phyloP scores from a whole-genome alignment of 768 basidiomycete genomes.

The Trametes coccinea region DNA sequence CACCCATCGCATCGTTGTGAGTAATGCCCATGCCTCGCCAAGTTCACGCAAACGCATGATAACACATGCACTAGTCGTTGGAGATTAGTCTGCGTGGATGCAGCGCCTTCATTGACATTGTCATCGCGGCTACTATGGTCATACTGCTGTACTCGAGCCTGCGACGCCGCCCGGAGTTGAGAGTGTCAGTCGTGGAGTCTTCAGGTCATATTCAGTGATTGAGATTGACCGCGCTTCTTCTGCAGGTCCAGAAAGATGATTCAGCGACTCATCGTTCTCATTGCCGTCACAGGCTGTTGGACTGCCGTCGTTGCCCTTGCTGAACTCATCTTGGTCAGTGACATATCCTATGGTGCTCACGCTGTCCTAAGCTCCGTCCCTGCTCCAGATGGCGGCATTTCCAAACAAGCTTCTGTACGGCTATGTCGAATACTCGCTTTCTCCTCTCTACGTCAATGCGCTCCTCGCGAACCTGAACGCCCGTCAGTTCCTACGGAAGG shows the following conservation, averaged over 20 bases:
- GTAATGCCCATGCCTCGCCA: too few relatives aligned
- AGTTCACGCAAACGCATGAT: too few relatives aligned
- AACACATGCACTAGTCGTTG: neutral
- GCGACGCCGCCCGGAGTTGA: neutral
- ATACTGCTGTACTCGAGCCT: neutral
- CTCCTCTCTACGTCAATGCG: slow-evolving; percentile 9
- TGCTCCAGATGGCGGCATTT: neutral
- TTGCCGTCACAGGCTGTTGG: slow-evolving; percentile 32
- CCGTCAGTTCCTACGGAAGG: neutral
- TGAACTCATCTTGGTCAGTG: slow-evolving; percentile 20
- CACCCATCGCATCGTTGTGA: neutral
- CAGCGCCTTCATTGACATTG: slow-evolving; percentile 1
- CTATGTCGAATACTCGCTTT: slow-evolving; percentile 2
- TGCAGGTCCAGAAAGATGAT: neutral
- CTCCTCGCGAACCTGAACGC: slow-evolving; percentile 13
- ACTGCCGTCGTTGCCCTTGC: slow-evolving; percentile 26
- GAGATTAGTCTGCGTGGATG: slow-evolving; percentile 30
- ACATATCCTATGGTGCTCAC: neutral
- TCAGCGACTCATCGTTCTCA: slow-evolving; percentile 19
- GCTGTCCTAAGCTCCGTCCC: neutral
- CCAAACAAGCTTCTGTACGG: neutral
- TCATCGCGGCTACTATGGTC: neutral
- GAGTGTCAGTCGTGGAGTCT: neutral
- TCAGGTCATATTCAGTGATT: too few relatives aligned
- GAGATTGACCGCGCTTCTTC: too few relatives aligned